These are phyloP conservation scores for Hypoxylon intermedium DNA, from an alignment of 495 filamentous ascomycete species.

Conservation along the genomic window DNA sequence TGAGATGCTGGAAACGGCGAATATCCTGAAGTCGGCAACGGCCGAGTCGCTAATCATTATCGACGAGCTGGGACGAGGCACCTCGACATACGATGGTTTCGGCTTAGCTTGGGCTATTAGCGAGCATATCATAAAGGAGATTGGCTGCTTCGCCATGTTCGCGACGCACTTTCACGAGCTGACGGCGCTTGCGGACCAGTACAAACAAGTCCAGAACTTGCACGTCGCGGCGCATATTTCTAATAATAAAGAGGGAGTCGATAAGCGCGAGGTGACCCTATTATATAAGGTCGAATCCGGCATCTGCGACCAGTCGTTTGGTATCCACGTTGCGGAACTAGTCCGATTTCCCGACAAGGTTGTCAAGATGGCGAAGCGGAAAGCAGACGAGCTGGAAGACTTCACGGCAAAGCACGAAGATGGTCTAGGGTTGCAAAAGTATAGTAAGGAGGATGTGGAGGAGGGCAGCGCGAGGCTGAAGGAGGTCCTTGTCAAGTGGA, in stretches of 20 bases:
- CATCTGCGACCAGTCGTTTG: slow-evolving; percentile 95
- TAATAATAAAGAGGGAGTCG: slow-evolving; percentile 41
- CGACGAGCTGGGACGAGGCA: slow-evolving; percentile 97
- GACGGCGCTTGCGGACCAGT: slow-evolving; percentile 83
- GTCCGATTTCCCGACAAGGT: slow-evolving; percentile 98
- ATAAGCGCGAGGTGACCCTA: slow-evolving; percentile 87
- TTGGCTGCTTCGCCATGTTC: slow-evolving; percentile 90
- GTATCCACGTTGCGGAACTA: slow-evolving; percentile 97
- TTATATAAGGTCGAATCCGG: slow-evolving; percentile 96
- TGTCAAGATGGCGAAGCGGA: slow-evolving; percentile 96
- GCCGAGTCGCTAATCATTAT: slow-evolving; percentile 96
- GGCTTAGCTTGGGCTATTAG: slow-evolving; percentile 98
- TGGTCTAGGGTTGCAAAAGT: slow-evolving; percentile 55
- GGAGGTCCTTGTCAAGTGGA: slow-evolving; percentile 86
- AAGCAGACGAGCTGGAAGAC: slow-evolving; percentile 97
- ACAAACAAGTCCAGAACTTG: slow-evolving; percentile 87
- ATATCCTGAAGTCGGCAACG: slow-evolving; percentile 96
- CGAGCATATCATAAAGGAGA: slow-evolving; percentile 95
- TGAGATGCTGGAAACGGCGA: slow-evolving; percentile 98
- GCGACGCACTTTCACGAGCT: slow-evolving; percentile 99
- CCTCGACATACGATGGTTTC: slow-evolving; percentile 98
- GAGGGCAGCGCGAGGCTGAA: slow-evolving; percentile 89
- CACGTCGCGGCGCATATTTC: slow-evolving; percentile 96
- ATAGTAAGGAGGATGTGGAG: slow-evolving; percentile 85
- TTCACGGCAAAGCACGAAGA: slow-evolving; percentile 80